Evolutionary conservation across 768 basidiomycete species (phyloP), one percentile per base, ranked within the genome.

Genomic region (Tulasnella sp.): DNA sequence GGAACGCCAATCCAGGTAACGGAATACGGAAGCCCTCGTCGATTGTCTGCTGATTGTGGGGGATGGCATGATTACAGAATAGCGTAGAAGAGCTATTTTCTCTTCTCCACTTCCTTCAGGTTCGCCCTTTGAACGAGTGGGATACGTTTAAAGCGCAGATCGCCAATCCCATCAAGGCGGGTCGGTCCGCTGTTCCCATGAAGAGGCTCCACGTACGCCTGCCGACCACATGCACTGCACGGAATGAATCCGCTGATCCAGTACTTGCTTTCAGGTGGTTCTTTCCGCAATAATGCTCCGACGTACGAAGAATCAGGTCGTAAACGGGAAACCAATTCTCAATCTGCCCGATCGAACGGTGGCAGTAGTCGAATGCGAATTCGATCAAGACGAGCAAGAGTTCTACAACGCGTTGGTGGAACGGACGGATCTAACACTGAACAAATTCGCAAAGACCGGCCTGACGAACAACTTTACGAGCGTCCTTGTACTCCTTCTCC

Each of bases 221-320:
- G 31, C 19, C 34, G 29, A 29, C 15, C 22, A 42, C 34, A 12
- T 40, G 4, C 29, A 37, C 1, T 31, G 36, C 3, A 19, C 77
- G 9, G 49, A 71, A 22, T 19, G 36, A 40, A 29, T 3, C 5
- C 58, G n/a, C 70, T 67, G 31, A 71, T 34, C 29, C 9, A 25
- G 34, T 34, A 37, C 38, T 72, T 71, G 39, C 54, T n/a, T 54
- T 15, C 80, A 94, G 89, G 89, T 92, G 45, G 89, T 99, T 3
- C 85, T 99, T 17, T 90, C 91, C 79, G 88, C 91, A 15, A 86
- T 96, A 78, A 97, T 99, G 96, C 88, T 98, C 38, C 88, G 97
- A 6, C 90, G 97, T 4, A 90, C 87, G 3, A 99, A 99, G 83
- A 87, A 87, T 45, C 88, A 90, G 71, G 79, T 84, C 0, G 78